These are phyloP conservation scores for Talaromyces borbonicus DNA, from an alignment of 495 filamentous ascomycete species.

Conservation along the genomic window DNA sequence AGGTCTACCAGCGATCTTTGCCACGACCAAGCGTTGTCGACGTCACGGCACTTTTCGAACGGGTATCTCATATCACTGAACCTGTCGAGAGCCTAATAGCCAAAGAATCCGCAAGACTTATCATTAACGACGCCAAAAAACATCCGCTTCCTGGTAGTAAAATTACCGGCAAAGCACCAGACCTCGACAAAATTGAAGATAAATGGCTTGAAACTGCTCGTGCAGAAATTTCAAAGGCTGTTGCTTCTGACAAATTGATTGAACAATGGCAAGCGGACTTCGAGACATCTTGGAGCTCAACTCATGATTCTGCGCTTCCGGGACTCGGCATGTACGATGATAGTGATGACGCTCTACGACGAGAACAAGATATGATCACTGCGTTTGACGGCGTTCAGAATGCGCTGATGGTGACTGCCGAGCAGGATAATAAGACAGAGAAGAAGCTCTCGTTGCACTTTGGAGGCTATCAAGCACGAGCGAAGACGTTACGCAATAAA, in stretches of 20 bases:
- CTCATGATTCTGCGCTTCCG: slow-evolving; percentile 53
- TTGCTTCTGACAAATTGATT: slow-evolving; percentile 34
- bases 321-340: slow-evolving; percentile 73
- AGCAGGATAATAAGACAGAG: slow-evolving; percentile 74
- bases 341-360: slow-evolving; percentile 26
- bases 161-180: slow-evolving; percentile 47
- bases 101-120: slow-evolving; percentile 63
- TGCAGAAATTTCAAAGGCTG: slow-evolving; percentile 64
- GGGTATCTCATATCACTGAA: slow-evolving; percentile 42
- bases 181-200: slow-evolving; percentile 62
- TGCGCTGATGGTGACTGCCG: slow-evolving; percentile 58
- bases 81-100: slow-evolving; percentile 55
- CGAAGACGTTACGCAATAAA: slow-evolving; percentile 71
- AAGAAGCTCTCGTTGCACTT: slow-evolving; percentile 85
- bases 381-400: slow-evolving; percentile 53
- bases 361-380: slow-evolving; percentile 40
- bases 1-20: slow-evolving; percentile 76
- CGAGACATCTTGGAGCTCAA: slow-evolving; percentile 55
- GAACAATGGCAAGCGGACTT: slow-evolving; percentile 49
- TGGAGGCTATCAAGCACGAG: slow-evolving; percentile 83
- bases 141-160: slow-evolving; percentile 59
- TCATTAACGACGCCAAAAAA: slow-evolving; percentile 70
- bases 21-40: slow-evolving; percentile 72
- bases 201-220: slow-evolving; percentile 60
- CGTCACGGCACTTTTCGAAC: slow-evolving; percentile 54